Evolutionary conservation across 495 filamentous ascomycete species (phyloP).

Genomic region (Penicillium lividum): DNA sequence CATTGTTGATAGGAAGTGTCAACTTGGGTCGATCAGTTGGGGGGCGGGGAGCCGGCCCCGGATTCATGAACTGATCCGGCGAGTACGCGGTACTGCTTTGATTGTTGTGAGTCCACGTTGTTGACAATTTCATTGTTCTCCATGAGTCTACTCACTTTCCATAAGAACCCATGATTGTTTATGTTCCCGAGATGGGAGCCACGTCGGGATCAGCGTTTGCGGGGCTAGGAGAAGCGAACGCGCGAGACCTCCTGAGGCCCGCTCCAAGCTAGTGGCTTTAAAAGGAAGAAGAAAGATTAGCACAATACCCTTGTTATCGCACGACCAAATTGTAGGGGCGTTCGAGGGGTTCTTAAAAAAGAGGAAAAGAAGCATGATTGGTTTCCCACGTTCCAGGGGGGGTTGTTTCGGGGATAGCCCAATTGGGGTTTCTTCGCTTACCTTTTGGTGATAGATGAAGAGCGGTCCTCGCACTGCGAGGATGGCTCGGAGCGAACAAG

Average conservation of each 20-base stretch:
- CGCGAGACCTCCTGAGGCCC: conserved; percentile 34
- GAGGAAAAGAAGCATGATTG: neutral
- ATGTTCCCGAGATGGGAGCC: conserved; percentile 5
- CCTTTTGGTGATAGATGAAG: conserved; percentile 1
- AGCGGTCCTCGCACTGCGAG: conserved; percentile 32
- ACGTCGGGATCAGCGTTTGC: conserved; percentile 5
- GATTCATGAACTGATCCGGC: conserved; percentile 87
- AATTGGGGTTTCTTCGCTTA: neutral
- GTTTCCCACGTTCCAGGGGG: conserved; percentile 8
- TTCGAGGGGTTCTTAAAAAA: neutral
- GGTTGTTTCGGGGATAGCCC: neutral
- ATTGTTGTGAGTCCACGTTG: neutral
- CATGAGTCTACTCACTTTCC: conserved; percentile 40
- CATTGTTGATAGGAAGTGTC: conserved; percentile 61
- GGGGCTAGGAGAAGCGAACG: conserved; percentile 19
- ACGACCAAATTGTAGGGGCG: neutral
- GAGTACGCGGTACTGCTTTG: conserved; percentile 56
- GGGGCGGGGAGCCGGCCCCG: conserved; percentile 88
- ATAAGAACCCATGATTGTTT: conserved; percentile 33
- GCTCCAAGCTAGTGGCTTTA: conserved; percentile 14
- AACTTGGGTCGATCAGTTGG: conserved; percentile 82
- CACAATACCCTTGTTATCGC: conserved; percentile 1
- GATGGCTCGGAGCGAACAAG: conserved; percentile 16
- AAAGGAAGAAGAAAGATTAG: conserved; percentile 2
- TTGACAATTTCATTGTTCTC: neutral